Percentiles rank a stretch among this genome's conserved stretches.
These are phyloP conservation scores for Cajanus cajan DNA, from an alignment of 306 rosid species.

Conservation along the genomic window DNA sequence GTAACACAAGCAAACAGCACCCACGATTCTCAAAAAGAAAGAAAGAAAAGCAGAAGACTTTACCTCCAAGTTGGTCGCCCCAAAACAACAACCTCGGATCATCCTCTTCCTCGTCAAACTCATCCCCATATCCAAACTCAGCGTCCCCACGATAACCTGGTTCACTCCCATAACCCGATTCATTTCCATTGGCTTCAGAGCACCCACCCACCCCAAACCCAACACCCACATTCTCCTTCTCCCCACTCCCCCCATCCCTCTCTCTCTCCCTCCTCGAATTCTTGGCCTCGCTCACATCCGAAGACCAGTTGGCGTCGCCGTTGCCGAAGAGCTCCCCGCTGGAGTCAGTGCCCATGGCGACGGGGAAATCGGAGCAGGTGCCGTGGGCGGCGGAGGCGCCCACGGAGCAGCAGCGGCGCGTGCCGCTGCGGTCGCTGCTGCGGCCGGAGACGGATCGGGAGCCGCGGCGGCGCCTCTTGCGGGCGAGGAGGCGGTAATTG, in stretches of 20 bases:
- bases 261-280: slow-evolving; percentile 74
- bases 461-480: slow-evolving; percentile 83
- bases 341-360: slow-evolving; percentile 90
- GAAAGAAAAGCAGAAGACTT: background rate
- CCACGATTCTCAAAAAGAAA: background rate
- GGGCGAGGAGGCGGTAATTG: slow-evolving; percentile 56
- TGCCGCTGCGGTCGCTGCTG: slow-evolving; percentile 94
- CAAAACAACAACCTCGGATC: slow-evolving; percentile 73
- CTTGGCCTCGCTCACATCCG: slow-evolving; percentile 91
- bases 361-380: slow-evolving; percentile 93
- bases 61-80: slow-evolving; percentile 76
- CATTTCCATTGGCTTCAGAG: slow-evolving; percentile 70
- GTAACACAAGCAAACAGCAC: background rate
- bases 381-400: slow-evolving; percentile 94
- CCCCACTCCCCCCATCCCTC: slow-evolving; percentile 54
- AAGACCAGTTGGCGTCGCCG: slow-evolving; percentile 88
- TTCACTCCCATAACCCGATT: slow-evolving; percentile 96
- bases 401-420: slow-evolving; percentile 83
- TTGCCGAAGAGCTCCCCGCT: slow-evolving; percentile 91
- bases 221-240: slow-evolving; percentile 65
- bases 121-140: slow-evolving; percentile 95
- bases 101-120: slow-evolving; percentile 93
- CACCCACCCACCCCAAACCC: slow-evolving; percentile 71
- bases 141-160: slow-evolving; percentile 99
- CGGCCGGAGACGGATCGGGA: slow-evolving; percentile 96